Conservation (phyloP, 2,329 filamentous ascomycete species). For the Clonostachys solani region DNA sequence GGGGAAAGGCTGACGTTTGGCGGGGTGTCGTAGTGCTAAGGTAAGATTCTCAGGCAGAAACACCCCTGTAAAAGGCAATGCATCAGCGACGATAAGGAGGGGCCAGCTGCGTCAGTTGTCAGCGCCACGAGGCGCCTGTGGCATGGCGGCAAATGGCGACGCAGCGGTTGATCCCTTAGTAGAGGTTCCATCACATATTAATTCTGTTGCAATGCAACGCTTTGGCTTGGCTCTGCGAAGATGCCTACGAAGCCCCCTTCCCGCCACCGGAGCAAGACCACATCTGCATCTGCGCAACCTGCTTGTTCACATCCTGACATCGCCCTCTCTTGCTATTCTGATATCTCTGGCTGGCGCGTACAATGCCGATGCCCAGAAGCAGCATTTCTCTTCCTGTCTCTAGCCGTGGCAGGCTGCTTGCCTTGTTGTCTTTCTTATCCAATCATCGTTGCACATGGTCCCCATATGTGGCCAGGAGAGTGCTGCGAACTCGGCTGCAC, state of each 20-base stretch:
- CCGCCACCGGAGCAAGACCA: not conserved
- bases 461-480: no score
- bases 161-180: no score
- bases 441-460: slow-evolving; percentile 1
- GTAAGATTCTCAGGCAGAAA: not conserved
- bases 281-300: not conserved
- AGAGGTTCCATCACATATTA: no score
- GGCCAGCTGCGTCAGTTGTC: no score
- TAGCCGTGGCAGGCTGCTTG: not conserved
- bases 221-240: not conserved
- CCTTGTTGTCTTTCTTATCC: not conserved
- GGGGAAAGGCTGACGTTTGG: not conserved
- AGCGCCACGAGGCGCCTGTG: no score
- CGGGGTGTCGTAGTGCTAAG: not conserved
- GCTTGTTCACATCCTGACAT: no score
- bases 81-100: no score
- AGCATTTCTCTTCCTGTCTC: not conserved
- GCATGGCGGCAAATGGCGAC: no score
- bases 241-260: not conserved
- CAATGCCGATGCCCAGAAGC: not conserved
- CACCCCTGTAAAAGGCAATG: not conserved
- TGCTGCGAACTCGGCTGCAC: no score
- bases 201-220: no score
- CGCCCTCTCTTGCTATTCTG: no score
- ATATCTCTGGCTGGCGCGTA: no score